Conservation (phyloP, 2,329 filamentous ascomycete genomes). For the Ophiostoma australiae region DNA sequence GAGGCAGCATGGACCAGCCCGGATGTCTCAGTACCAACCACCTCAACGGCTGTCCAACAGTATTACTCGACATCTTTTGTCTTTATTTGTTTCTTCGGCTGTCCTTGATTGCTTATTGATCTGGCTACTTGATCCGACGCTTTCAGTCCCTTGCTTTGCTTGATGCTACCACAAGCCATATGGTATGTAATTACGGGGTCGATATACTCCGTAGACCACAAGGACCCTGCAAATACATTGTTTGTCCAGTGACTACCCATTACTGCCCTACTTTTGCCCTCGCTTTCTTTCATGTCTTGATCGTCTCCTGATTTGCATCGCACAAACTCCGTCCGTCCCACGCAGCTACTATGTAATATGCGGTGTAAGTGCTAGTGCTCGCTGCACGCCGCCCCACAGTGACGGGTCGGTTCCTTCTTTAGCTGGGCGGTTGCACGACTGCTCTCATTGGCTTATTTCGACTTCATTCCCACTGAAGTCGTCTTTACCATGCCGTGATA, state of each 20-base stretch:
- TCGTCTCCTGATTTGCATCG: background rate
- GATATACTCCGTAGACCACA: no score
- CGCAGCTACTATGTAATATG: background rate
- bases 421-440: slow-evolving; percentile 26
- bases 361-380: slow-evolving; percentile 11
- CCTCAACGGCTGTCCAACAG: background rate
- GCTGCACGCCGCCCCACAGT: slow-evolving; percentile 10
- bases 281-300: background rate
- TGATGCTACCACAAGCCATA: no score
- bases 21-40: background rate
- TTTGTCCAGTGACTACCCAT: no score
- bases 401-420: slow-evolving; percentile 5
- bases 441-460: slow-evolving; percentile 23
- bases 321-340: no score
- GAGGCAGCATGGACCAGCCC: background rate
- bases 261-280: no score
- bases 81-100: background rate
- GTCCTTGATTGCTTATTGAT: background rate
- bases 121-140: no score
- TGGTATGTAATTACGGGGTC: no score
- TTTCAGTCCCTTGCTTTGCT: no score
- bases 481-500: background rate
- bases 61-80: background rate
- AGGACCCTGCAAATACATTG: no score
- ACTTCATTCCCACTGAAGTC: slow-evolving; percentile 1